These are phyloP conservation scores for Plantago major DNA, from an alignment of 257 asterid species.

Conservation along the genomic window DNA sequence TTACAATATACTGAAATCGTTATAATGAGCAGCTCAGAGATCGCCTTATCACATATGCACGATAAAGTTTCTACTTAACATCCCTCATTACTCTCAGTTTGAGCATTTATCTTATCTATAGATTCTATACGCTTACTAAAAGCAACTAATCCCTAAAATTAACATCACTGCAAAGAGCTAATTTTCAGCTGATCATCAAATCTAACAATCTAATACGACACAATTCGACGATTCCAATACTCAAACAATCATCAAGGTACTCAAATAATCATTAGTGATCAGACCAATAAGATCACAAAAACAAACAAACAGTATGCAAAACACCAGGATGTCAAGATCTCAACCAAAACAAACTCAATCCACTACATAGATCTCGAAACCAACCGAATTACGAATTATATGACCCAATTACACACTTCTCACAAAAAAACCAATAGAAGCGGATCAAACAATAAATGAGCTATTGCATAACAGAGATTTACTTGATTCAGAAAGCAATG, in stretches of 20 bases:
- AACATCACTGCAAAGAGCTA: no score
- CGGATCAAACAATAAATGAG: neutral
- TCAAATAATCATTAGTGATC: no score
- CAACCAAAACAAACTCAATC: constrained; percentile 4
- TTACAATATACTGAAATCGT: constrained; percentile 1
- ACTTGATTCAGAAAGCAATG: neutral
- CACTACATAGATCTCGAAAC: neutral
- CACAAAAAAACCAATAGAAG: neutral
- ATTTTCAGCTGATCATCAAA: no score
- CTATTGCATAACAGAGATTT: constrained; percentile 8
- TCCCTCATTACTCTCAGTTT: neutral
- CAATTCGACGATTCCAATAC: no score
- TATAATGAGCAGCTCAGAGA: neutral
- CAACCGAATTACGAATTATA: neutral
- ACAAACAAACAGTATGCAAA: no score
- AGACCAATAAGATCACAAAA: no score
- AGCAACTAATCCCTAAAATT: no score
- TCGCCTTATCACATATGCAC: no score
- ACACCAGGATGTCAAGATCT: constrained; percentile 16
- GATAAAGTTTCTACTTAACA: neutral
- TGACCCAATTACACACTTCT: no score
- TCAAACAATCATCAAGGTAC: no score
- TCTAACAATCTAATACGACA: no score
- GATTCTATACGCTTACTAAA: no score
- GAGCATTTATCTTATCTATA: neutral